Conservation (phyloP, 192 early-diverging fungal species). For the Podila clonocystis region DNA sequence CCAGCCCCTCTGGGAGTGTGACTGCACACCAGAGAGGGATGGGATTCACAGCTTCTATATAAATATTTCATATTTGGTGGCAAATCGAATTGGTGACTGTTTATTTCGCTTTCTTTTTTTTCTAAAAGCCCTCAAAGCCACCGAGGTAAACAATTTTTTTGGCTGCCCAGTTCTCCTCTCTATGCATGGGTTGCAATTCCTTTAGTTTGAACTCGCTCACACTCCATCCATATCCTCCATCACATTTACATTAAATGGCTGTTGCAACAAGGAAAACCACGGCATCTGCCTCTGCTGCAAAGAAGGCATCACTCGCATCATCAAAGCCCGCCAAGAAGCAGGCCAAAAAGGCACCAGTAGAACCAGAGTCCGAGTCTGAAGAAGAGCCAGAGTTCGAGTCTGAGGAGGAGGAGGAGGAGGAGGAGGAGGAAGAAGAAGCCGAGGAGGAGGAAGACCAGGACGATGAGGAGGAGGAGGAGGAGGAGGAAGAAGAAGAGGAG, state of each 20-base stretch:
- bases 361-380: constrained; percentile 16
- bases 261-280: constrained; percentile 34
- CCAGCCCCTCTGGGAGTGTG: too few relatives aligned
- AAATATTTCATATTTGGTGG: background rate
- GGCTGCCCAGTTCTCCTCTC: background rate
- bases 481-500: constrained; percentile 20
- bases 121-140: constrained; percentile 16
- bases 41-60: too few relatives aligned
- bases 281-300: constrained; percentile 6
- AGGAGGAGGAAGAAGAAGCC: constrained; percentile 8
- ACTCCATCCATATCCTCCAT: background rate
- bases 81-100: background rate
- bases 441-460: constrained; percentile 3
- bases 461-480: background rate
- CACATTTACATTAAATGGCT: constrained; percentile 18
- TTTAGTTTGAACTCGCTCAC: background rate
- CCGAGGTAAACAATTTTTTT: constrained; percentile 28
- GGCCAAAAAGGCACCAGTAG: constrained; percentile 15
- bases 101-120: constrained; percentile 10
- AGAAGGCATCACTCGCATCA: constrained; percentile 8
- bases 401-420: constrained; percentile 12
- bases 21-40: too few relatives aligned
- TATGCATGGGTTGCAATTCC: background rate
- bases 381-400: background rate
- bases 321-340: constrained; percentile 16